Conservation (phyloP, 164 flowering plant species). For the Vitis vinifera region DNA sequence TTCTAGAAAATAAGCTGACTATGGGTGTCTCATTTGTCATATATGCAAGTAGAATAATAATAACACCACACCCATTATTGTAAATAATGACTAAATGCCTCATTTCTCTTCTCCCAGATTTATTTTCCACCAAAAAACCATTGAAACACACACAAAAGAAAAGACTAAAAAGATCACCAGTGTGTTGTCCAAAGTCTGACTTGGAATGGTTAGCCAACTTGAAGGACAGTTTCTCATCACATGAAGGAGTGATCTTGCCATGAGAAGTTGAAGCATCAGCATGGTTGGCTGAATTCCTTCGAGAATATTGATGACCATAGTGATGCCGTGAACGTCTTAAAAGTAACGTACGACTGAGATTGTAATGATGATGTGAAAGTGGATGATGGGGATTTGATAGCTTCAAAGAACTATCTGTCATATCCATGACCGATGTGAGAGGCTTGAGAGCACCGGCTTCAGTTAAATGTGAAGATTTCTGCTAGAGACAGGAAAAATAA, state of each 20-base stretch:
- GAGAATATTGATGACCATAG: conserved; percentile 39
- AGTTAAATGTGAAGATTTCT: conserved; percentile 24
- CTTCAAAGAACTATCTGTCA: conserved; percentile 16
- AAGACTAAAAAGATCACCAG: conserved; percentile 22
- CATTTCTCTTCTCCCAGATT: neutral
- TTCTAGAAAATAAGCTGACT: too few species aligned
- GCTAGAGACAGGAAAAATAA: conserved; percentile 4
- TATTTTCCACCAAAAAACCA: neutral
- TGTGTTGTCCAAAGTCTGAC: conserved; percentile 20
- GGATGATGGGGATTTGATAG: conserved; percentile 19
- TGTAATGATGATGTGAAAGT: conserved; percentile 16
- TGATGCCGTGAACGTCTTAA: conserved; percentile 37
- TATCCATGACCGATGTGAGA: conserved; percentile 17
- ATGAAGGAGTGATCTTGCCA: conserved; percentile 19
- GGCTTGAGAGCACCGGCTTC: conserved; percentile 13
- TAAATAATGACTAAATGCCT: too few species aligned
- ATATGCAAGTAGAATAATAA: too few species aligned
- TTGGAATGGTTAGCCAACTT: conserved; percentile 25
- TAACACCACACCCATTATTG: too few species aligned
- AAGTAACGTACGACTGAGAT: conserved; percentile 33
- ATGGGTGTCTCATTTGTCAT: too few species aligned
- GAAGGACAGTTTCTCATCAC: conserved; percentile 30
- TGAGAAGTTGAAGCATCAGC: conserved; percentile 27
- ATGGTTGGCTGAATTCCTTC: conserved; percentile 26
- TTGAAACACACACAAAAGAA: neutral